A percentile compares a stretch with the other conserved stretches of the same genome.
These are phyloP conservation scores for Clitopilus hobsonii DNA, from an alignment of 768 basidiomycete genomes.

Conservation along the genomic window DNA sequence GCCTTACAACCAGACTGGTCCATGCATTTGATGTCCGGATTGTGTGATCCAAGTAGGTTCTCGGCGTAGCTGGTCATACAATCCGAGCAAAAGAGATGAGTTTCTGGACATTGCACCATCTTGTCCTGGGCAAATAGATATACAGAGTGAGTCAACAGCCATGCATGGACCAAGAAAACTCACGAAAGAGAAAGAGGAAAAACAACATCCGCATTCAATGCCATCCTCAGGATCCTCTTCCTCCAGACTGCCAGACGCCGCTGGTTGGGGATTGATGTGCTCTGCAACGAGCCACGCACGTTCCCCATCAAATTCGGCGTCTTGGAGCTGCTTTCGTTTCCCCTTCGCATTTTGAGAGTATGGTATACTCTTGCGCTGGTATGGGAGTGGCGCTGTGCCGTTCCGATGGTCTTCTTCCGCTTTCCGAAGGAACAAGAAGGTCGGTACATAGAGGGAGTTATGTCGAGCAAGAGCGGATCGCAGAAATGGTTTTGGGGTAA, in stretches of 20 bases:
- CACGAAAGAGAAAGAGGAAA: slow-evolving; percentile 66
- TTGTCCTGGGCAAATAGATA: slow-evolving; percentile 48
- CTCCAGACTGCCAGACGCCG: slow-evolving; percentile 24
- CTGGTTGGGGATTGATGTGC: slow-evolving; percentile 8
- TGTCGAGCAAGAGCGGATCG: slow-evolving; percentile 33
- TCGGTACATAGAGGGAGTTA: slow-evolving; percentile 58
- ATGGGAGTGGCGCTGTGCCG: slow-evolving; percentile 25
- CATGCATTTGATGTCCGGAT: slow-evolving; percentile 71
- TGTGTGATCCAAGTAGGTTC: slow-evolving; percentile 59
- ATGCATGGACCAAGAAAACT: slow-evolving; percentile 20
- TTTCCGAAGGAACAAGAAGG: slow-evolving; percentile 45
- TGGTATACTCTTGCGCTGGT: slow-evolving; percentile 26
- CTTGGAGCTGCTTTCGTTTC: slow-evolving; percentile 23
- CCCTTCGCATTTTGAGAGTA: slow-evolving; percentile 23
- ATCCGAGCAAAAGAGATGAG: slow-evolving; percentile 77
- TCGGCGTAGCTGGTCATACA: slow-evolving; percentile 72
- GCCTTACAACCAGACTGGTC: slow-evolving; percentile 70
- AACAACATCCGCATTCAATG: slow-evolving; percentile 89
- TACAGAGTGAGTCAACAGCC: background rate
- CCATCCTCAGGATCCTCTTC: slow-evolving; percentile 44
- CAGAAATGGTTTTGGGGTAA: slow-evolving; percentile 51
- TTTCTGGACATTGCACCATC: slow-evolving; percentile 87
- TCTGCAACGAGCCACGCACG: slow-evolving; percentile 39
- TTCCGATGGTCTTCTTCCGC: slow-evolving; percentile 25
- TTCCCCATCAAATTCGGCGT: slow-evolving; percentile 42